Evolutionary conservation across 2,329 filamentous ascomycete genomes (phyloP), one percentile per base, ranked within the genome.

Genomic region (Claviceps spartinae): DNA sequence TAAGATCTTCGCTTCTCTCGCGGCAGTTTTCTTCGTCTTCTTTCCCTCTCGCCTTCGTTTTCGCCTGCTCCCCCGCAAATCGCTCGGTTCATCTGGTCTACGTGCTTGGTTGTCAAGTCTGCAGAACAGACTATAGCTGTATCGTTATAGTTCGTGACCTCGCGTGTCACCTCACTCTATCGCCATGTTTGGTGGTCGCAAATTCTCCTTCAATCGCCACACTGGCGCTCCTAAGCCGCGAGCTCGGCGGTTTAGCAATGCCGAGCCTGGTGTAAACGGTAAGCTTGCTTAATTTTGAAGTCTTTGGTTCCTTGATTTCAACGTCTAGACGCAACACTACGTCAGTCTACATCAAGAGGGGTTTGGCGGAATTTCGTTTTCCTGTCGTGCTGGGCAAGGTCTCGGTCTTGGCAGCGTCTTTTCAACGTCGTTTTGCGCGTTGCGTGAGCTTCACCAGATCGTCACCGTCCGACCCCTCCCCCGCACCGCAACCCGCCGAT

Each of bases 181-280:
- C 62, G 69, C 60, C 51, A 76, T 76, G 70, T 78, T 78, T 60
- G 67, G 70, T 63, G 74, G 73, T 54, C 77, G 80, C 69, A 81
- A 82, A 64, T 83, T 83, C 67, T 82, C 78, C 56, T 82, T 83
- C 69, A 82, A 83, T 68, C 74, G 79, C 62, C 78, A 81, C 62
- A 82, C 80, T 50, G 80, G 80, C 60, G 74, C 76, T 42, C 80
- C 80, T 54, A 75, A 79, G 62, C 69, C 72, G 42, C 63, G 68
- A 40, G 62, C 66, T 44, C 72, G 79, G 56, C 75, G 79, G 58
- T 82, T 81, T 62, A 82, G 78, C 59, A 71, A 75, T 48, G 73
- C 72, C 55, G 78, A 82, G 59, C 73, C 77, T n/a, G 74, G 72
- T 55, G 59, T 65, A 38, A 80, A 73, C 62, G 79, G 79, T 82